Base-by-base conservation (phyloP, 345 rosid genomes). In the Nephelium lappaceum region DNA sequence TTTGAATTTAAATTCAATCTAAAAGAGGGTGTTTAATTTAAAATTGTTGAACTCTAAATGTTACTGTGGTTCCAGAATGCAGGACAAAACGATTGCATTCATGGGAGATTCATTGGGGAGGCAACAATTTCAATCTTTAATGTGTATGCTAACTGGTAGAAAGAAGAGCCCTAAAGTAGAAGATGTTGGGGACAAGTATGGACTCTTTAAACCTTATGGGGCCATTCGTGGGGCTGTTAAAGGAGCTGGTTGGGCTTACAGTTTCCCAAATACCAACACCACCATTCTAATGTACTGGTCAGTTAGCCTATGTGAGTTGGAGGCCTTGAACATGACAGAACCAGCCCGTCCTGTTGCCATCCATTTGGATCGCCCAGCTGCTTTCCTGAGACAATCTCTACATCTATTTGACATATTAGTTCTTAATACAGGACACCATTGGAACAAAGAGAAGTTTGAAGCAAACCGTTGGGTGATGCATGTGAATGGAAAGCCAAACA, bases 211-310 rank as follows among this genome's bases (percentile, higher is more conserved):
- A 68, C 67, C 71, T 11, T 77, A 43, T 23, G 84, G 86, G 53
- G 83, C 87, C 4, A 61, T 77, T n/a, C 89, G 89, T 68, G 81
- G 69, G 88, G 93, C 9, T 85, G 91, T 47, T 47, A 47, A 47
- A 47, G 14, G 51, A 47, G 15, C 4, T 0, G 14, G 51, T 14
- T 47, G 51, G 93, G 91, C 84, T 57, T 88, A 83, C 71, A 88
- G 87, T n/a, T 89, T 89, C 72, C 72, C 79, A 38, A 79, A 67
- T 38, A 88, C 89, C 69, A 88, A 89, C 64, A 89, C 93, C 58
- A 89, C 93, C 69, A 83, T 89, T 68, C 79, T 89, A 36, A 85
- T 86, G 70, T 85, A 88, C 71, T 88, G 91, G 91, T 89, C 90
- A 3, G 89, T 88, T 21, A 87, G 88, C 67, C 87, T 89, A 4